These are phyloP conservation scores for Fusarium sp. DNA, from an alignment of 2,329 filamentous ascomycete genomes.

Conservation along the genomic window DNA sequence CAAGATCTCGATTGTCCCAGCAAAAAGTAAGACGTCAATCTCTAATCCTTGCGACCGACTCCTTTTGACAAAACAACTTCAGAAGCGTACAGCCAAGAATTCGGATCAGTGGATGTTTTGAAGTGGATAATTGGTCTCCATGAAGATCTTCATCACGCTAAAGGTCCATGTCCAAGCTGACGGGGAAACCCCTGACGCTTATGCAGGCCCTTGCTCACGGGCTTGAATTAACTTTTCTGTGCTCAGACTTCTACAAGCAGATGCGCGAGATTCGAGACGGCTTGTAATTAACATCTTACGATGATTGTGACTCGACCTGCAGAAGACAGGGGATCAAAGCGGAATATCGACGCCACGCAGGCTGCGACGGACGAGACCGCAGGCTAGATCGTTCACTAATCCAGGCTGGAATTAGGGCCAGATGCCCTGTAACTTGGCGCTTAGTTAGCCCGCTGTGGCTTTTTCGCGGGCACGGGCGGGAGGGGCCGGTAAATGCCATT, in stretches of 20 bases:
- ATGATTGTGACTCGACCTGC: neutral
- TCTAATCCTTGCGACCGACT: neutral
- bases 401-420: neutral
- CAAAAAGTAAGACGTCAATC: neutral
- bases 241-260: neutral
- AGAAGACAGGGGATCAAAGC: neutral
- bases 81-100: neutral
- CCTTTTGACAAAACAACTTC: neutral
- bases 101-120: neutral
- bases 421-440: neutral
- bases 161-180: neutral
- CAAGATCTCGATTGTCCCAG: neutral
- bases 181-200: neutral
- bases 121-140: neutral
- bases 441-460: neutral
- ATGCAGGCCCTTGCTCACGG: neutral
- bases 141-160: neutral
- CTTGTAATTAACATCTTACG: conserved; percentile 1
- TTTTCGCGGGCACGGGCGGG: neutral
- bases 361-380: neutral
- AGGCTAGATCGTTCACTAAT: neutral
- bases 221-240: neutral
- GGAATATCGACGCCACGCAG: neutral
- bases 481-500: conserved; percentile 15
- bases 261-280: neutral